A percentile compares a stretch with the other conserved stretches of the same genome.
phyloP scores from a whole-genome alignment of 257 asterid genomes.

The Henckelia pumila region DNA sequence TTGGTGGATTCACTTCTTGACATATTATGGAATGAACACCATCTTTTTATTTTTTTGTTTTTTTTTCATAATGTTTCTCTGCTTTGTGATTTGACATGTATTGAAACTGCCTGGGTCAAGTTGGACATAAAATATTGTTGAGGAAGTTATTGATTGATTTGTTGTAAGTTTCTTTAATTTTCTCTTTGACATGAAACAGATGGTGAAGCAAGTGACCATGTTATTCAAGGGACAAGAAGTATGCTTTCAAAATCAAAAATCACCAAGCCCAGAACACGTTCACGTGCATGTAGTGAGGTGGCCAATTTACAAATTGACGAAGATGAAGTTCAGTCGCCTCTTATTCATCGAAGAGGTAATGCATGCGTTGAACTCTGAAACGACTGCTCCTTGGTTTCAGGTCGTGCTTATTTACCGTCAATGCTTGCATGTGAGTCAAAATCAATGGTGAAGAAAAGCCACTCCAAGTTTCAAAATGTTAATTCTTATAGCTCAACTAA shows the following conservation, averaged over 20 bases:
- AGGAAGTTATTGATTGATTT: neutral
- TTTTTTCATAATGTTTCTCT: neutral
- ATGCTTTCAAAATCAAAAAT: constrained; percentile 33
- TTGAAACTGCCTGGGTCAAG: neutral
- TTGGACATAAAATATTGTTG: too few relatives aligned
- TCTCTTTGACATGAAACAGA: constrained; percentile 43
- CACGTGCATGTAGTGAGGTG: constrained; percentile 57
- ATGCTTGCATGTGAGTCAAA: constrained; percentile 55
- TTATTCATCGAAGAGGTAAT: constrained; percentile 37
- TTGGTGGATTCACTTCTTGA: too few relatives aligned
- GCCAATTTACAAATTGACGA: constrained; percentile 46
- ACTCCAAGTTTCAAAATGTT: constrained; percentile 32
- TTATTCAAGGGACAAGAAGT: constrained; percentile 29
- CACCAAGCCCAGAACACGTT: constrained; percentile 33
- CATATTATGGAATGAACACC: too few relatives aligned
- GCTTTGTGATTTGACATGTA: neutral
- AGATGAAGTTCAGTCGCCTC: constrained; percentile 67
- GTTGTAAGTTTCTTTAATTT: constrained; percentile 12
- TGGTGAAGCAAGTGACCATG: constrained; percentile 45
- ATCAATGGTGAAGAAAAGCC: constrained; percentile 46
- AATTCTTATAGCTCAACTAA: constrained; percentile 34
- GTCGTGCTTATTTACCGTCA: constrained; percentile 6
- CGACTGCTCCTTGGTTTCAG: neutral
- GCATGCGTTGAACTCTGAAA: constrained; percentile 17
- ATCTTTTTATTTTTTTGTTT: too few relatives aligned